These are phyloP conservation scores for Penicillium fimorum DNA, from an alignment of 495 filamentous ascomycete genomes.

Conservation along the genomic window DNA sequence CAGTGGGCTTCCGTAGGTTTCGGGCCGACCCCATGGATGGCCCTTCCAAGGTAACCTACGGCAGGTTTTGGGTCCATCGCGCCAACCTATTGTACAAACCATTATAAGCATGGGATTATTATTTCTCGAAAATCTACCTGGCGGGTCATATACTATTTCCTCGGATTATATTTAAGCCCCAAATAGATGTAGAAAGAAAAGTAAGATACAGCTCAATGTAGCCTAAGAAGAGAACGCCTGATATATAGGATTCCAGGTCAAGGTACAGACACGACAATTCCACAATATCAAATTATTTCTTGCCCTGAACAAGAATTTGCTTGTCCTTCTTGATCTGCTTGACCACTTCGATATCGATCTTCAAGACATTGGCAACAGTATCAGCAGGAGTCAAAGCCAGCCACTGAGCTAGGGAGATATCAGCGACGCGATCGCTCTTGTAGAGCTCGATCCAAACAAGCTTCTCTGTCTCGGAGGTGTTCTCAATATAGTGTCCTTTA, in stretches of 20 bases:
- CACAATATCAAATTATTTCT: slow-evolving; percentile 7
- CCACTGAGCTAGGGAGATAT: slow-evolving; percentile 64
- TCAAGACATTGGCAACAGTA: slow-evolving; percentile 56
- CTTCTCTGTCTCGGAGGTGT: slow-evolving; percentile 57
- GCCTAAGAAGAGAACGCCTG: neutral
- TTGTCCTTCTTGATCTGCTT: slow-evolving; percentile 62
- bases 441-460: slow-evolving; percentile 66
- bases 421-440: slow-evolving; percentile 60
- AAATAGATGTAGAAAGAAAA: neutral
- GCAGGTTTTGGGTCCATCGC: too few species aligned
- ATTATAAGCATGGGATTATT: too few species aligned
- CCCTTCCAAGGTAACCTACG: too few species aligned
- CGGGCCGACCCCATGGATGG: too few species aligned
- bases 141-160: neutral
- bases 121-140: too few species aligned
- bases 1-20: too few species aligned
- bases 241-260: neutral
- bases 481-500: slow-evolving; percentile 63
- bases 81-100: too few species aligned
- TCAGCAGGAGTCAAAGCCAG: slow-evolving; percentile 61
- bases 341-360: slow-evolving; percentile 55
- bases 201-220: neutral
- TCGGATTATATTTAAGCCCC: neutral
- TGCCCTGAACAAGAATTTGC: slow-evolving; percentile 47
- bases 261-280: neutral